Evolutionary conservation across 169 alveolate genomes (phyloP), one percentile per base, ranked within the genome.

Genomic region (Eimeria praecox): DNA sequence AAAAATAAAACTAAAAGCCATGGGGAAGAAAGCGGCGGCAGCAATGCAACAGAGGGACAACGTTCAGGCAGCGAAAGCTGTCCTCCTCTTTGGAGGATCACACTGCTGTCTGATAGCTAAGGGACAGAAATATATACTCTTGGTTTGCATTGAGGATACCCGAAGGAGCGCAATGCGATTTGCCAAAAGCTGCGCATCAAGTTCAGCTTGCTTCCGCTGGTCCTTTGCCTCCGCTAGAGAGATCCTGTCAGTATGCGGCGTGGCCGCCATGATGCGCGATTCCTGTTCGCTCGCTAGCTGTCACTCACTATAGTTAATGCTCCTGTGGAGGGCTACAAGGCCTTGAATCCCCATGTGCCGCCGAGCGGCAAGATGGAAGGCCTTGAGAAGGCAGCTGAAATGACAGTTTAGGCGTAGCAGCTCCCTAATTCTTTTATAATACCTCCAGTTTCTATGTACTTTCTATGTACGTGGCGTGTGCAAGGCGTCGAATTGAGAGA

Each of bases 161-260:
- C 82, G 91, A 38, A 94, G 96, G 62, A 94, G 96, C 4, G 96
- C 96, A 20, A 97, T 97, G 89, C 98, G 97, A 86, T 97, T 97
- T 3, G 97, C 97, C 33, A 97, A 95, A 46, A 97, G 96, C 90
- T 97, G 97, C 10, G 97, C 98, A 69, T 97, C 98, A 30, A 97
- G 97, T 64, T 97, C 98, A 3, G 98, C 98, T 56, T 95, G 94
- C 90, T 95, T 97, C 30, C 98, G 86, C 59, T 92, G 77, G 49
- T 95, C 96, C 94, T 96, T 97, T 27, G 97, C 98, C 75, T 82
- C 95, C 40, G 96, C 95, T 2, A 95, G 90, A 44, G 88, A 77
- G 2, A 90, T 87, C 38, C 56, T 75, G 38, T 42, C 87, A n/a
- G 56, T 42, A 40, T 88, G 92, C 73, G 96, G 90, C 92, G 90